Percentiles rank a stretch among this genome's conserved stretches.
Evolutionary conservation across 176 grass and related monocot species (phyloP).

Genomic region (Juncus effusus): DNA sequence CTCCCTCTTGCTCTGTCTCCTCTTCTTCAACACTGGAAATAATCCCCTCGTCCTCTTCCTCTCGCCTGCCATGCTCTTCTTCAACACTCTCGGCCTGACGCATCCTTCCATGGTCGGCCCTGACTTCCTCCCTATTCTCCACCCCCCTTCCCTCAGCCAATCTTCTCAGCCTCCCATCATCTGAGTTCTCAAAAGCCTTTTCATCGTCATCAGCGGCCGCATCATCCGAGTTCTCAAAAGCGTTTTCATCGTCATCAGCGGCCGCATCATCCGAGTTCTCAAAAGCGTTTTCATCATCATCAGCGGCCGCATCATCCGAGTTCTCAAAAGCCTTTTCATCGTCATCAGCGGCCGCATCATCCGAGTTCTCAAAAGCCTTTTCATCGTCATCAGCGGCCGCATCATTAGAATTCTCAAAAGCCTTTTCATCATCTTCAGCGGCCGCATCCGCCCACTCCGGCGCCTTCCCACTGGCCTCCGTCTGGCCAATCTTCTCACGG

Average conservation of each 20-base stretch:
- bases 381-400: conserved; percentile 34
- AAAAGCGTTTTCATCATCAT: too few species aligned
- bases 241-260: too few species aligned
- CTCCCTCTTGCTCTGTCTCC: conserved; percentile 86
- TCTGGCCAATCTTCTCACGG: conserved; percentile 84
- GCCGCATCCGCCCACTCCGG: conserved; percentile 58
- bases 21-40: too few species aligned
- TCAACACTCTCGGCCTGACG: conserved; percentile 70
- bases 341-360: too few species aligned
- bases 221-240: too few species aligned
- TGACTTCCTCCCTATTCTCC: conserved; percentile 78
- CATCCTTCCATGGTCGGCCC: conserved; percentile 76
- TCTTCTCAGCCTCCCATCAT: conserved; percentile 61
- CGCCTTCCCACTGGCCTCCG: conserved; percentile 72
- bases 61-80: conserved; percentile 45
- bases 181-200: too few species aligned
- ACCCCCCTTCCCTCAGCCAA: conserved; percentile 53
- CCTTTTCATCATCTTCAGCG: conserved; percentile 59
- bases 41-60: too few species aligned
- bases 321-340: conserved; percentile 68
- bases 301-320: conserved; percentile 14
- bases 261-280: too few species aligned
- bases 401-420: conserved; percentile 45
- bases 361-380: too few species aligned
- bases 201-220: too few species aligned